These are phyloP conservation scores for maize (Zea mays) DNA, from an alignment of 176 grass and related monocot genomes.

Conservation along the genomic window Zm-B73-REFERENCE-NAM-5.0 NC_050103.1:145507001-145507500, in stretches of 20 bases:
- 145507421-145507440: slow-evolving; percentile 88
- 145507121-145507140: slow-evolving; percentile 72
- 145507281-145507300: slow-evolving; percentile 86
- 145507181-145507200: slow-evolving; percentile 56
- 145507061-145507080: slow-evolving; percentile 83
- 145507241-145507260: slow-evolving; percentile 66
- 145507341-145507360: slow-evolving; percentile 94
- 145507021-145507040: slow-evolving; percentile 50
- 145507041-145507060: slow-evolving; percentile 51
- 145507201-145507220: slow-evolving; percentile 73
- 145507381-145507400: slow-evolving; percentile 97
- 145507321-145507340: slow-evolving; percentile 92
- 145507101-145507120: slow-evolving; percentile 71
- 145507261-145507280: slow-evolving; percentile 79
- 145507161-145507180: slow-evolving; percentile 45
- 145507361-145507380: slow-evolving; percentile 93
- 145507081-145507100: slow-evolving; percentile 63
- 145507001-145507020: slow-evolving; percentile 62
- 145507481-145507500: slow-evolving; percentile 86
- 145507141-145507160: slow-evolving; percentile 50
- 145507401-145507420: slow-evolving; percentile 91
- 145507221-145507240: slow-evolving; percentile 66
- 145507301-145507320: slow-evolving; percentile 72
- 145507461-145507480: slow-evolving; percentile 96
- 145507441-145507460: slow-evolving; percentile 98